These are phyloP conservation scores for Cephaloascus fragrans DNA, from an alignment of 805 yeast genomes.

Conservation along the genomic window DNA sequence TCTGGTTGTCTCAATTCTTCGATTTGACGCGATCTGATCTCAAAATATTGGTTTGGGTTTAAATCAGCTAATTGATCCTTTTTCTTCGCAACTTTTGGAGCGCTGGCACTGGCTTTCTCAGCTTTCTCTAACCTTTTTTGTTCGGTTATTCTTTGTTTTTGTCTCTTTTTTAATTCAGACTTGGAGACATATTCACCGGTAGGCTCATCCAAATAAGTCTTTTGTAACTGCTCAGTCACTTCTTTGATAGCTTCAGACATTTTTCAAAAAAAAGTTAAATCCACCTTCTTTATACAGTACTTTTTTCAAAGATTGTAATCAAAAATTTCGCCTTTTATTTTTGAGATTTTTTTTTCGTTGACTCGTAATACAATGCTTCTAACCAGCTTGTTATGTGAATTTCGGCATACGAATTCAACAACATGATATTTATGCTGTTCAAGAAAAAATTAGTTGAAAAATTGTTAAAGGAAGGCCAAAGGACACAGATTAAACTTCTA, in stretches of 20 bases:
- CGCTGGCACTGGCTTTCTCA: slow-evolving; percentile 45
- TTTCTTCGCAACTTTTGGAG: slow-evolving; percentile 45
- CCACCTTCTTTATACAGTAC: too few relatives aligned
- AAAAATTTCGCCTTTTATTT: too few relatives aligned
- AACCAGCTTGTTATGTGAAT: too few relatives aligned
- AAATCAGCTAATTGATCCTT: slow-evolving; percentile 76
- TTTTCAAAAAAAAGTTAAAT: too few relatives aligned
- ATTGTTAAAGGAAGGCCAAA: too few relatives aligned
- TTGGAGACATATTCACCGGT: slow-evolving; percentile 97
- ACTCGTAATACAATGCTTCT: slow-evolving; percentile 3
- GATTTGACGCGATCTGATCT: slow-evolving; percentile 85
- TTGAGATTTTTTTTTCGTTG: neutral
- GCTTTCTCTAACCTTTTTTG: slow-evolving; percentile 92
- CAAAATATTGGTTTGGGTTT: slow-evolving; percentile 91
- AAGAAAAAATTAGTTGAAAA: too few relatives aligned
- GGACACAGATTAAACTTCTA: too few relatives aligned
- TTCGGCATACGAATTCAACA: too few relatives aligned
- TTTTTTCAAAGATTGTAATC: too few relatives aligned
- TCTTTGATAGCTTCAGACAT: slow-evolving; percentile 28
- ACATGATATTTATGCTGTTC: too few relatives aligned
- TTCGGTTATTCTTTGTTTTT: slow-evolving; percentile 77
- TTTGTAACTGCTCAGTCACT: slow-evolving; percentile 68
- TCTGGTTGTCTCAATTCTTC: slow-evolving; percentile 63
- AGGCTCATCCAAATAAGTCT: slow-evolving; percentile 77
- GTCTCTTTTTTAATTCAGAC: slow-evolving; percentile 92